A percentile compares a stretch with the other conserved stretches of the same genome.
Conservation (phyloP, 2,329 filamentous ascomycete species). For the Aquanectria penicillioides region DNA sequence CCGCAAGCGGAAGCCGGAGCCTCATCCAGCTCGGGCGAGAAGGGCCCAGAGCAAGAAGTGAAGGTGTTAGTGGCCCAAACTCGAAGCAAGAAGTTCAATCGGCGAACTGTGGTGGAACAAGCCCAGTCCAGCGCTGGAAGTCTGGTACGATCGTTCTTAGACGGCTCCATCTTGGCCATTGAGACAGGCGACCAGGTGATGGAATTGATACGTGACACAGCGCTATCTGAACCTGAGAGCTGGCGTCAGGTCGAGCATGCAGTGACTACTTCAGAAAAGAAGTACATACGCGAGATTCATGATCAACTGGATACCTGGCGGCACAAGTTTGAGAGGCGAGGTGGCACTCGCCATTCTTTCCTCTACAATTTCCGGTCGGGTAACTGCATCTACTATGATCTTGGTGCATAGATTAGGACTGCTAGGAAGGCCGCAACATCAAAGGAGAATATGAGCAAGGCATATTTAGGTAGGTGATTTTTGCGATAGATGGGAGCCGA, state of each 20-base stretch:
- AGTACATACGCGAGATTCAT: conserved; percentile 85
- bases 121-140: conserved; percentile 68
- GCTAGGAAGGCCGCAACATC: no score
- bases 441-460: not conserved
- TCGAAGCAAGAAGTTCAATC: conserved; percentile 90
- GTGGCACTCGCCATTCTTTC: conserved; percentile 77
- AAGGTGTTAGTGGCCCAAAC: conserved; percentile 86
- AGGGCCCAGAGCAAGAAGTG: conserved; percentile 73
- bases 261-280: conserved; percentile 79
- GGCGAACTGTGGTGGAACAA: conserved; percentile 85
- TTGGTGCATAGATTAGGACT: conserved; percentile 61
- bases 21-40: conserved; percentile 42
- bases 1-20: conserved; percentile 44
- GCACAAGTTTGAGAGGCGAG: conserved; percentile 63
- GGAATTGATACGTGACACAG: conserved; percentile 77
- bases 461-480: not conserved
- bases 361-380: conserved; percentile 92
- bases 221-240: conserved; percentile 81
- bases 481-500: not conserved
- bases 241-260: conserved; percentile 86
- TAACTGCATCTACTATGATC: conserved; percentile 85
- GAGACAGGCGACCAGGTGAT: conserved; percentile 88
- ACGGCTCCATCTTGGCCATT: conserved; percentile 85
- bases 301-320: conserved; percentile 75
- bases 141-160: conserved; percentile 75